Base-by-base conservation (phyloP, 805 yeast genomes). In the Middelhovenomyces tepae region DNA sequence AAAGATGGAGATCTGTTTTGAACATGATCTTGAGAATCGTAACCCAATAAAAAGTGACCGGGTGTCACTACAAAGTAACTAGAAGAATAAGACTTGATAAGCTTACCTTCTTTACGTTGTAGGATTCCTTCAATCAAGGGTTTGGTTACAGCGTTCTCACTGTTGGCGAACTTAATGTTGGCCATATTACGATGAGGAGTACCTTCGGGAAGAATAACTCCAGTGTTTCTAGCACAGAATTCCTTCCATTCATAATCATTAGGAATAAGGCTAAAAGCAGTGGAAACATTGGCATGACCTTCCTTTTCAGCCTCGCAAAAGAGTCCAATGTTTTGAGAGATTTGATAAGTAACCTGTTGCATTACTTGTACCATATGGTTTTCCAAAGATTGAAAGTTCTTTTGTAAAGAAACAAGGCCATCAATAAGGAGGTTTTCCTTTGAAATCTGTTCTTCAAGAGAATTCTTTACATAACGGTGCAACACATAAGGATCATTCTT, bases 101-200 rank as follows among this genome's bases (percentile, higher is more conserved):
- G 37, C 22, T 54, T 51, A 4, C 71, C 67, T 29, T 64, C 65
- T 48, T 67, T 68, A 34, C 67, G 62, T 42, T 55, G 53, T 25
- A 71, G 48, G 17, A 58, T 40, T 23, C 77, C 77, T 43, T 67
- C 72, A 10, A 70, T 49, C 16, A 68, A 48, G 2, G 77, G 75
- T 20, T 36, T 41, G 5, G 69, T 56, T 3, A 69, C 43, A 19
- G 51, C 53, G 44, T 66, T 69, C 31, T 49, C 48, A 39, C 53
- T 51, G 45, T 69, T 62, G 19, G 59, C 48, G 45, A 62, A 71
- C 4, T 56, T 40, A 18, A 69, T 47, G 17, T 45, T 38, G 10
- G 48, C 46, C 22, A 65, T 39, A 13, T 54, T 50, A 25, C 75
- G 58, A 45, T 66, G 65, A 31, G 48, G 46, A 35, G 54, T 28